A percentile compares a stretch with the other conserved stretches of the same genome.
Conservation (phyloP, 257 asterid genomes). For the Scutellaria galericulata region DNA sequence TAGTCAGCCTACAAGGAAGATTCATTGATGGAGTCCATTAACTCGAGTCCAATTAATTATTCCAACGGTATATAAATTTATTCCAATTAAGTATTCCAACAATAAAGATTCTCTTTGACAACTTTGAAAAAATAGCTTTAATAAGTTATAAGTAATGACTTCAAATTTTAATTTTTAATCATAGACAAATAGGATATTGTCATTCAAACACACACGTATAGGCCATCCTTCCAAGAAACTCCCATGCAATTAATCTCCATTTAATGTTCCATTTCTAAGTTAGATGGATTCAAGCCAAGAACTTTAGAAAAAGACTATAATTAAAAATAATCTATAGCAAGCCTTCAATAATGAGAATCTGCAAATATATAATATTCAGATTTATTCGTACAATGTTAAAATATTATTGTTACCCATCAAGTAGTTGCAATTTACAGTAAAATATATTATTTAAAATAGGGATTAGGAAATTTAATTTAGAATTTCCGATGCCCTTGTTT, state of each 20-base stretch:
- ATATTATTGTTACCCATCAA: constrained; percentile 22
- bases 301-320: constrained; percentile 6
- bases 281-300: neutral
- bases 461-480: neutral
- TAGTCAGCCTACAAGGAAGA: too few species aligned
- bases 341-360: constrained; percentile 28
- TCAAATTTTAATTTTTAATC: too few species aligned
- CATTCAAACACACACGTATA: too few species aligned
- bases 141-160: too few species aligned
- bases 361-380: constrained; percentile 1
- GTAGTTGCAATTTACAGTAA: neutral
- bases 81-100: too few species aligned
- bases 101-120: too few species aligned
- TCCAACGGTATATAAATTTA: too few species aligned
- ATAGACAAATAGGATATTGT: too few species aligned
- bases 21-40: too few species aligned
- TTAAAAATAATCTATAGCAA: constrained; percentile 5
- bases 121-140: too few species aligned
- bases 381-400: neutral
- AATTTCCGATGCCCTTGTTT: constrained; percentile 14
- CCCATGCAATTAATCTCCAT: constrained; percentile 9
- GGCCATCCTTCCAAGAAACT: constrained; percentile 26
- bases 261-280: constrained; percentile 24
- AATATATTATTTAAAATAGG: neutral
- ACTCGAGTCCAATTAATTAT: too few species aligned